Base-by-base conservation (phyloP, 2,329 filamentous ascomycete species). In the Pseudogymnoascus sp. region DNA sequence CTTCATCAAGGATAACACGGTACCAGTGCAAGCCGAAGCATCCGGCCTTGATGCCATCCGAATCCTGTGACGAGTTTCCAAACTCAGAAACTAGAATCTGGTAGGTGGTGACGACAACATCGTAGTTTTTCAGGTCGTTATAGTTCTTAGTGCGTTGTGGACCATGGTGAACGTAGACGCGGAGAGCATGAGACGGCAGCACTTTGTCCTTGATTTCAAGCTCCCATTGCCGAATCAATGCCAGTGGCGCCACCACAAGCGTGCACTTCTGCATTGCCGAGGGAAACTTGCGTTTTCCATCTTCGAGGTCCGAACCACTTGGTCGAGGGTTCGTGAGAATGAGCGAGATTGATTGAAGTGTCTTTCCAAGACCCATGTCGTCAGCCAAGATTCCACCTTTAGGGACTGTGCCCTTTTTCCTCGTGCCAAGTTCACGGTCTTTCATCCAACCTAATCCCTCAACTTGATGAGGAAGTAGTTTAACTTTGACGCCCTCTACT, bases 361-460 rank as follows among this genome's bases (percentile, higher is more conserved):
- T 99, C 80, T 99, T 99, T 63, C 94, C 94, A 12, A 97, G 79
- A 67, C 93, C 93, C 93, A 97, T 95, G 72, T 99, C 94, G 70
- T 99, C 94, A 16, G 94, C 94, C 36, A 99, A 82, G 66, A 99
- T 96, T 16, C 94, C 94, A 36, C 94, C 94, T 69, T 95, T 94
- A 2, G 58, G 58, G 7, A 93, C 82, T 63, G 78, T 84, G 64
- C 90, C 90, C 68, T 88, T 89, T 77, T 94, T 96, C 64, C 90
- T 86, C 16, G 86, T 86, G 2, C 93, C 92, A 9, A 91, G 86
- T 76, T 99, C 94, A 70, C 95, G 91, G 64, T 92, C 90, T 62
- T 84, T 88, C 91, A 99, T 96, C 93, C 94, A 99, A 62, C 88
- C 85, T 0, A 97, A 88, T 69, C 94, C 94, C 62, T 96, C 91